phyloP scores from a whole-genome alignment of 2,329 filamentous ascomycete genomes.

The Colletotrichum sp. region DNA sequence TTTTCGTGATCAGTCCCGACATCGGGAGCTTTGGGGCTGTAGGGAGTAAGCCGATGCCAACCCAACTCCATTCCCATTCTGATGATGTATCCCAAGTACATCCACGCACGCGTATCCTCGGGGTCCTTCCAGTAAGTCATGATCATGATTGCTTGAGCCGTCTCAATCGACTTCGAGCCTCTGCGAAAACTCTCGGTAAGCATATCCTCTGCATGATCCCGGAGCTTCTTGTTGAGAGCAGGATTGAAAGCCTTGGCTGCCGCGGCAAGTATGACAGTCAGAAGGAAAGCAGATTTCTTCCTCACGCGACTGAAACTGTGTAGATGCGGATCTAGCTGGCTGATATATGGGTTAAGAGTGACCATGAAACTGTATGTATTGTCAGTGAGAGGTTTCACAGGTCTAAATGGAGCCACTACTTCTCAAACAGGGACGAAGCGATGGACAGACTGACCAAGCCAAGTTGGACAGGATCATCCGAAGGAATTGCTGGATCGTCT shows the following conservation, averaged over 20 bases:
- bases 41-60: slow-evolving; percentile 33
- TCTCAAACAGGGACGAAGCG: slow-evolving; percentile 2
- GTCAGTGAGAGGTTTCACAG: not conserved
- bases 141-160: slow-evolving; percentile 41
- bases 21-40: not conserved
- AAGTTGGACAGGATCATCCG: not conserved
- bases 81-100: slow-evolving; percentile 42
- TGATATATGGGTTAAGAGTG: slow-evolving; percentile 43
- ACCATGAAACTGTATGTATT: slow-evolving; percentile 32
- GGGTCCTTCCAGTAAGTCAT: slow-evolving; percentile 48
- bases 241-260: slow-evolving; percentile 41
- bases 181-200: slow-evolving; percentile 32
- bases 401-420: not conserved
- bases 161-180: slow-evolving; percentile 41
- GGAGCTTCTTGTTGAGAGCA: slow-evolving; percentile 27
- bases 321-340: slow-evolving; percentile 40
- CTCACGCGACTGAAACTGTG: slow-evolving; percentile 42
- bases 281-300: slow-evolving; percentile 38
- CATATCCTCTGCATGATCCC: slow-evolving; percentile 27
- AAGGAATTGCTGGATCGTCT: not conserved
- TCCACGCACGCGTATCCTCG: slow-evolving; percentile 43
- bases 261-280: slow-evolving; percentile 36
- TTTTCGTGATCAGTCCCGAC: not conserved
- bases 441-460: not conserved
- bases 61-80: slow-evolving; percentile 43